phyloP scores from a whole-genome alignment of 2,329 filamentous ascomycete genomes.

The Xylaria sp. region DNA sequence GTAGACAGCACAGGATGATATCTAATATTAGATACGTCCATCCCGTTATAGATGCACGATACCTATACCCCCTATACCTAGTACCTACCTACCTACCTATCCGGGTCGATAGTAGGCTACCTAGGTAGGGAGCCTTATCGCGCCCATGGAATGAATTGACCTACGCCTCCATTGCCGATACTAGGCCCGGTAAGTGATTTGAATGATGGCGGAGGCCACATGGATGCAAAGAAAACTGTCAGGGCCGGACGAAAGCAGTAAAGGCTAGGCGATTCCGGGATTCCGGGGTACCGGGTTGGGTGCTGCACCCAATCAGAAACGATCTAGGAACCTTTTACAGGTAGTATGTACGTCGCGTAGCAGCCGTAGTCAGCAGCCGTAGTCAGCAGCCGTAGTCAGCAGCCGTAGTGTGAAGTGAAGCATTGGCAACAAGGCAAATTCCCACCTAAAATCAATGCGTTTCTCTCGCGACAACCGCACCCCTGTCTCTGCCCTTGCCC shows the following conservation, averaged over 20 bases:
- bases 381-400: too few species aligned
- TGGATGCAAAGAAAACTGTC: too few species aligned
- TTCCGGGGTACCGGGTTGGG: conserved; percentile 1
- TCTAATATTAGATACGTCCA: too few species aligned
- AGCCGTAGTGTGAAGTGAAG: too few species aligned
- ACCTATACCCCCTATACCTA: too few species aligned
- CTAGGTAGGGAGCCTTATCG: background rate
- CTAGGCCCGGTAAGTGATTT: conserved; percentile 14
- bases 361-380: too few species aligned
- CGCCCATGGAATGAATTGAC: background rate
- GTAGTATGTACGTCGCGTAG: too few species aligned
- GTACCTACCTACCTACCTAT: too few species aligned
- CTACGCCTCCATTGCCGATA: too few species aligned
- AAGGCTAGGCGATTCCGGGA: conserved; percentile 10
- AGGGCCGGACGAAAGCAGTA: conserved; percentile 14
- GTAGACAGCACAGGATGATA: too few species aligned
- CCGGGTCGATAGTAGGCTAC: background rate
- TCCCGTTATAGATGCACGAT: too few species aligned
- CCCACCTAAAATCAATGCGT: conserved; percentile 36
- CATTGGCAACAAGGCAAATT: conserved; percentile 26
- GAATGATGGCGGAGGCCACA: background rate
- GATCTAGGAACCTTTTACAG: conserved; percentile 25
- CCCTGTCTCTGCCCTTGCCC: too few species aligned
- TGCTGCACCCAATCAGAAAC: conserved; percentile 37
- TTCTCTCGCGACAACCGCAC: conserved; percentile 36